Conservation (phyloP, 768 basidiomycete genomes). For the Solioccasus polychromus region DNA sequence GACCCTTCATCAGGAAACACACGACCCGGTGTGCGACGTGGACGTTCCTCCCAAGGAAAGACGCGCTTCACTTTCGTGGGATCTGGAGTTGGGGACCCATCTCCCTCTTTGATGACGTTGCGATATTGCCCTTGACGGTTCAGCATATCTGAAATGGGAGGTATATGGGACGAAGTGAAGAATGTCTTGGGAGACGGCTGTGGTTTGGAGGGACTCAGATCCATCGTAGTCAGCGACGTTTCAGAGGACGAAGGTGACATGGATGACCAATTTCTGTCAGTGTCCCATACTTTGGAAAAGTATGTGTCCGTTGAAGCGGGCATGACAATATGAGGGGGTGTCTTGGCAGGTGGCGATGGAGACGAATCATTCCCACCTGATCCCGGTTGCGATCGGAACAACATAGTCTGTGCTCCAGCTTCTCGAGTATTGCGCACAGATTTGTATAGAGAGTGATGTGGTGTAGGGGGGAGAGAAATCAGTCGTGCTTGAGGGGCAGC, state of each 20-base stretch:
- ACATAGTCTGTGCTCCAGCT: constrained; percentile 20
- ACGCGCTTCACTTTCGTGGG: constrained; percentile 67
- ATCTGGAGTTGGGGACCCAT: constrained; percentile 60
- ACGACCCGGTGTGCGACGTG: constrained; percentile 62
- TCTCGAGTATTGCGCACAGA: constrained; percentile 14
- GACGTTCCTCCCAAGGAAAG: constrained; percentile 95
- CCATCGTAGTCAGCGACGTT: constrained; percentile 23
- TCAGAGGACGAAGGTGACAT: constrained; percentile 33
- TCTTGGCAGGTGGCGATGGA: constrained; percentile 67
- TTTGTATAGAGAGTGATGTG: constrained; percentile 23
- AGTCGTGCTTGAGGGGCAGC: constrained; percentile 53
- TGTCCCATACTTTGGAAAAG: constrained; percentile 88
- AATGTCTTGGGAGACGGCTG: constrained; percentile 36
- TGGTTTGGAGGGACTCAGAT: constrained; percentile 14
- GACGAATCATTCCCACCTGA: constrained; percentile 45
- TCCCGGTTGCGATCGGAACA: constrained; percentile 13
- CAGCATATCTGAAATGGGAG: constrained; percentile 64
- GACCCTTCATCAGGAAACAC: constrained; percentile 69
- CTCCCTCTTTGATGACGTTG: constrained; percentile 47
- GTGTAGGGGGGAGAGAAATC: constrained; percentile 47
- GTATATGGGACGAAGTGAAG: constrained; percentile 57
- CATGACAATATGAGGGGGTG: constrained; percentile 67
- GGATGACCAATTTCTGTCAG: constrained; percentile 37
- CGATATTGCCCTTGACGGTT: constrained; percentile 75
- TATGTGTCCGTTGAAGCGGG: constrained; percentile 65